These are phyloP conservation scores for Jackrogersella minutella DNA, from an alignment of 495 filamentous ascomycete species.

Conservation along the genomic window DNA sequence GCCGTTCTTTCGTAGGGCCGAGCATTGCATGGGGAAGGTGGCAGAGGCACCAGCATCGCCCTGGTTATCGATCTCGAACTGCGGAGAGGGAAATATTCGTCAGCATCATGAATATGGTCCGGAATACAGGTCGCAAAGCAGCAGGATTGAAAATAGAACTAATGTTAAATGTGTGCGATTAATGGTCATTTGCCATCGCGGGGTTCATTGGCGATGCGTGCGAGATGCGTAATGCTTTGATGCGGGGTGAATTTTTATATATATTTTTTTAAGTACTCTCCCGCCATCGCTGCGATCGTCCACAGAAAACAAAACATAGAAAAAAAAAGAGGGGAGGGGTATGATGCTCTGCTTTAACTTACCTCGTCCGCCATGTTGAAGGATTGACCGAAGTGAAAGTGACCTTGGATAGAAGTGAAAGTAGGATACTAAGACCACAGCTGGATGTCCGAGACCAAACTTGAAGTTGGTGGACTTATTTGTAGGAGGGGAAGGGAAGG, in stretches of 20 bases:
- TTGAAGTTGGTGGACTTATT: slow-evolving; percentile 32
- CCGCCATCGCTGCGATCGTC: slow-evolving; percentile 34
- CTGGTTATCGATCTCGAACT: slow-evolving; percentile 93
- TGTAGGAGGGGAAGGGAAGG: slow-evolving; percentile 26
- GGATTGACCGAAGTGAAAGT: slow-evolving; percentile 48
- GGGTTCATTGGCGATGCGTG: slow-evolving; percentile 39
- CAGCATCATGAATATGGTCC: slow-evolving; percentile 29
- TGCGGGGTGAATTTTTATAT: slow-evolving; percentile 29
- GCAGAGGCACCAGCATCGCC: slow-evolving; percentile 92
- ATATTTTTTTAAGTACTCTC: slow-evolving; percentile 22
- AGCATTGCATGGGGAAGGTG: slow-evolving; percentile 99
- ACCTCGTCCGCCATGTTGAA: slow-evolving; percentile 60
- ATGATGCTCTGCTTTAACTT: slow-evolving; percentile 17
- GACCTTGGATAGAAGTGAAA: slow-evolving; percentile 32
- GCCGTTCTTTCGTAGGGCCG: slow-evolving; percentile 98
- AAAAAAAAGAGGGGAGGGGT: slow-evolving; percentile 25
- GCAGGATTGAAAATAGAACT: neutral
- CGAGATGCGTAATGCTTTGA: slow-evolving; percentile 23
- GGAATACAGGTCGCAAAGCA: slow-evolving; percentile 10
- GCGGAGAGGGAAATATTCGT: slow-evolving; percentile 24
- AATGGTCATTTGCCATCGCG: slow-evolving; percentile 14
- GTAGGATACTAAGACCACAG: slow-evolving; percentile 42
- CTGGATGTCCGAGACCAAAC: slow-evolving; percentile 37
- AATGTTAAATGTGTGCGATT: neutral
- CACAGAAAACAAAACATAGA: slow-evolving; percentile 13